Evolutionary conservation across 139 green algal species (phyloP).

Genomic region (Zygnema circumcarinatum): DNA sequence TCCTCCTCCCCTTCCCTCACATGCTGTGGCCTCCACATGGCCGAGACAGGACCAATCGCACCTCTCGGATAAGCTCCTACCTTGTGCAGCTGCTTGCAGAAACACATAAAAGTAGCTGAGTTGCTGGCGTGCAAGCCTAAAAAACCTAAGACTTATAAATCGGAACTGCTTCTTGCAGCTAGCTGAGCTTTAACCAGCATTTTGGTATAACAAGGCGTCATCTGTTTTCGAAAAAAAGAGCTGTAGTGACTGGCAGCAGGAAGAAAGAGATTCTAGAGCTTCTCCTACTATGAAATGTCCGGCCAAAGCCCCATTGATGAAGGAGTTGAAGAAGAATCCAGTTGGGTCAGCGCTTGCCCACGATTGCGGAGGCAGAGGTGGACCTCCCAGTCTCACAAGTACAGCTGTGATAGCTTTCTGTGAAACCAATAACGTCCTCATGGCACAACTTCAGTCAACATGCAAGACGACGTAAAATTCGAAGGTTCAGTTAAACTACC

Average conservation of each 20-base stretch:
- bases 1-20: background rate
- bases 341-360: background rate
- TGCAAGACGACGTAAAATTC: too few relatives aligned
- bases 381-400: background rate
- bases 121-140: too few relatives aligned
- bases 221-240: too few relatives aligned
- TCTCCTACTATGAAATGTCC: background rate
- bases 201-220: too few relatives aligned
- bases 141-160: too few relatives aligned
- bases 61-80: constrained; percentile 5
- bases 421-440: too few relatives aligned
- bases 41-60: constrained; percentile 16
- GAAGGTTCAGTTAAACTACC: too few relatives aligned
- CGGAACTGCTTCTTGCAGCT: too few relatives aligned
- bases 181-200: too few relatives aligned
- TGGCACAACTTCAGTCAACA: too few relatives aligned
- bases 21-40: constrained; percentile 17
- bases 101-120: constrained; percentile 5
- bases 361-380: background rate
- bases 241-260: too few relatives aligned
- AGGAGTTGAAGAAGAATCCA: background rate
- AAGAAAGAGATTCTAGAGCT: too few relatives aligned
- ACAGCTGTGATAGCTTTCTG: background rate
- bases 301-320: background rate
- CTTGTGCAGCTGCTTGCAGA: constrained; percentile 15